Evolutionary conservation across 257 asterid species (phyloP), one percentile per base, ranked within the genome.

Genomic region (Przewalskia tangutica): DNA sequence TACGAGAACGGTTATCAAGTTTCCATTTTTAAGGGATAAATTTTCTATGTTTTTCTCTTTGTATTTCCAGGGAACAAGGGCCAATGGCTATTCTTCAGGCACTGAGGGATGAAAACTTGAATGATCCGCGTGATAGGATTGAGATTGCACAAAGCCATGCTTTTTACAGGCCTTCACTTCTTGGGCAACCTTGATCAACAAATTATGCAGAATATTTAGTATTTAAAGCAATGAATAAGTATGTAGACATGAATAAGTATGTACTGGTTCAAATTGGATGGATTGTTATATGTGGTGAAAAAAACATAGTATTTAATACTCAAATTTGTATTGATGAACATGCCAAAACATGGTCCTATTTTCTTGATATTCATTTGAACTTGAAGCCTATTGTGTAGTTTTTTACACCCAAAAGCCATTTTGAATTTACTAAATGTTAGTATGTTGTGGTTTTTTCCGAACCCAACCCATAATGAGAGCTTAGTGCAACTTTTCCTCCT

Each of bases 141-240:
- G 94, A 91, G 91, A 89, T 94, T 60, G 97, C 98, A 7, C 98
- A 94, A 70, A 91, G 90, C 5, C 97, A 90, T 87, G 97, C 93
- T n/a, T 89, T 93, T 70, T 94, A 91, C 83, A 88, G 93, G 90
- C 98, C 98, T 82, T 94, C 98, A 73, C 97, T 94, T 73, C 97
- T 94, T 77, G 93, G 92, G 18, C 84, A 87, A 40, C 82, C 89
- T 17, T 87, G 84, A 77, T 50, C 62, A 12, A 75, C 14, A 50
- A 8, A 50, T 23, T 27, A 75, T 75, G 23, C 62, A 50, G 7
- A 75, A 23, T 4, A 75, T 14, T 75, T 55, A 65, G 80, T 27
- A 60, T 64, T 50, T 68, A 36, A 65, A 63, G 4, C 54, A 79
- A 80, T 20, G 32, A 84, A 82, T 80, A 75, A 73, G 51, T 70